phyloP scores from a whole-genome alignment of 2,329 filamentous ascomycete genomes.

The Talaromyces funiculosus region DNA sequence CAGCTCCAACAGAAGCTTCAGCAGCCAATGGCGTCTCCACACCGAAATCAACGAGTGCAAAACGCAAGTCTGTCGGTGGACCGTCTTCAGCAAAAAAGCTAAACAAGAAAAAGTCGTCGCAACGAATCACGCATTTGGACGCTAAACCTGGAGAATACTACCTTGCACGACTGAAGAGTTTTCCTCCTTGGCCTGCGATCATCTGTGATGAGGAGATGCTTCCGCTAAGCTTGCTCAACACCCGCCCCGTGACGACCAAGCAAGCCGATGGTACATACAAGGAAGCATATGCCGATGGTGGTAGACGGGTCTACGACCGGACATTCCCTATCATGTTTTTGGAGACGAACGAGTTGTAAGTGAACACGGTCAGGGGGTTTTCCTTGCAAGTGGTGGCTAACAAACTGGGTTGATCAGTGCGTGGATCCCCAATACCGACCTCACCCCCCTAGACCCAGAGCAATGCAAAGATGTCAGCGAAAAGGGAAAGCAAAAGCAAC shows the following conservation, averaged over 20 bases:
- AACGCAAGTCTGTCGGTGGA: constrained; percentile 67
- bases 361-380: constrained; percentile 20
- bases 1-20: constrained; percentile 17
- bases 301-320: constrained; percentile 76
- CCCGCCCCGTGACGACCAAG: constrained; percentile 76
- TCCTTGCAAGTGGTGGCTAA: background rate
- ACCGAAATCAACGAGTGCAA: constrained; percentile 43
- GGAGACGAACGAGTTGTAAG: constrained; percentile 94
- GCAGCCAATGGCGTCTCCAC: constrained; percentile 44
- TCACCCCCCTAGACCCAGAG: constrained; percentile 70
- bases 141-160: constrained; percentile 88
- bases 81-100: constrained; percentile 67
- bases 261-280: constrained; percentile 79
- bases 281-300: constrained; percentile 80
- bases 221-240: constrained; percentile 67
- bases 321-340: constrained; percentile 95
- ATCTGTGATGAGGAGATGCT: constrained; percentile 94
- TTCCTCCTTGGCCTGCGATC: constrained; percentile 89
- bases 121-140: constrained; percentile 65
- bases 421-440: constrained; percentile 81
- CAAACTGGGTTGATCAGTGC: constrained; percentile 53
- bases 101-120: constrained; percentile 77
- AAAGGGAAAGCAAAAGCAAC: constrained; percentile 70
- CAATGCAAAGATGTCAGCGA: constrained; percentile 63
- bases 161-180: constrained; percentile 89